Evolutionary conservation across 208 protist genomes (phyloP).

Genomic region (Leptomonas pyrrhocoris): DNA sequence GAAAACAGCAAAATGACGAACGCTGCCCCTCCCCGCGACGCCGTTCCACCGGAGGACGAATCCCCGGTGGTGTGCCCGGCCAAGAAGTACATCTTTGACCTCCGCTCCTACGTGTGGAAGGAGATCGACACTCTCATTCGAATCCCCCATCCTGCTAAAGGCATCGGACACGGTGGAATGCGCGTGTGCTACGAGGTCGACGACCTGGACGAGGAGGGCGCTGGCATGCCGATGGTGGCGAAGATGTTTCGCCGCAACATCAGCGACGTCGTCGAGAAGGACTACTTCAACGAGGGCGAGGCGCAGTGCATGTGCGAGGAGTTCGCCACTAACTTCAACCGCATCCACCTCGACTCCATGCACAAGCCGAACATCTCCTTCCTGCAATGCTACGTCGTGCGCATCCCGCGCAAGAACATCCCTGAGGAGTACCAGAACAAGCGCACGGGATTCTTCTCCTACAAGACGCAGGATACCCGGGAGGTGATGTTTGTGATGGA

Average conservation of each 20-base stretch:
- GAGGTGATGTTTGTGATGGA: conserved; percentile 88
- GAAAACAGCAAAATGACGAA: too few relatives aligned
- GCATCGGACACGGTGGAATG: conserved; percentile 77
- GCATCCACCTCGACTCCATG: conserved; percentile 41
- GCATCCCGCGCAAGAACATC: conserved; percentile 60
- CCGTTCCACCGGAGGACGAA: conserved; percentile 15
- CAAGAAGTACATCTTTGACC: conserved; percentile 82
- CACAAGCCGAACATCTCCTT: conserved; percentile 82
- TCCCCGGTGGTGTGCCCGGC: conserved; percentile 52
- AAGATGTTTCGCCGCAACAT: conserved; percentile 86
- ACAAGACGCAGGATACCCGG: conserved; percentile 68
- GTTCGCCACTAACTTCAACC: conserved; percentile 87
- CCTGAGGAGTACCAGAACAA: conserved; percentile 49
- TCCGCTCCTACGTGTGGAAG: conserved; percentile 64
- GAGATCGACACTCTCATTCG: conserved; percentile 63
- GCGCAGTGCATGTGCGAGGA: conserved; percentile 88
- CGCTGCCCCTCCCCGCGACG: background rate
- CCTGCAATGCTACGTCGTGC: conserved; percentile 84
- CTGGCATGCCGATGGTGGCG: conserved; percentile 67
- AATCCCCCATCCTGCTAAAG: conserved; percentile 48
- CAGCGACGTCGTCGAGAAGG: conserved; percentile 71
- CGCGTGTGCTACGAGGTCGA: conserved; percentile 86
- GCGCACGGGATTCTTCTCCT: conserved; percentile 71
- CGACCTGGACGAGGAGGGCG: conserved; percentile 77
- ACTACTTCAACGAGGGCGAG: conserved; percentile 89